Base-by-base conservation (phyloP, 2,329 filamentous ascomycete genomes). In the Corynespora cassiicola region DNA sequence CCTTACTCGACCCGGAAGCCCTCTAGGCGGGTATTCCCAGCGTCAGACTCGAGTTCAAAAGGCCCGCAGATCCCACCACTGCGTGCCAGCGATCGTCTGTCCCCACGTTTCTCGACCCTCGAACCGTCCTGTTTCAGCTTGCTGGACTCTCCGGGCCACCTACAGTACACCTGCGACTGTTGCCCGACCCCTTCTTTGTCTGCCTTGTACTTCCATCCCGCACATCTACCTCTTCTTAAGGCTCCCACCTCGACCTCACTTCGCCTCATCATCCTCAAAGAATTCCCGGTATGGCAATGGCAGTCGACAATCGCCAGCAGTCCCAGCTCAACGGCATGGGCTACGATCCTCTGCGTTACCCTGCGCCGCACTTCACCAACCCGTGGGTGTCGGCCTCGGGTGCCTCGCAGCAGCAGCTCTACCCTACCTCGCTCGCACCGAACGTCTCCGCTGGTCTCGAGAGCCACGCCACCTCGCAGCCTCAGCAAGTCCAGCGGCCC, bases 301-400 rank as follows among this genome's bases (percentile, higher is more conserved):
- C 91, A 71, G 83, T 96, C 77, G 90, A 96, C 75, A 84, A 84
- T 63, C 88, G 90, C 71, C 90, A 92, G 75, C 88, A 76, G 55
- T 54, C 65, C 51, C 70, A 70, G 84, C 75, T 88, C 81, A 81
- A 80, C 67, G 72, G 63, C 46, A 79, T 95, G 75, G 84, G 82
- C 70, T 94, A 92, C 77, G 88, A 92, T 69, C 79, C 82, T 68
- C 84, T 90, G 78, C 84, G 87, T 56, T 90, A 88, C 71, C 71
- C 75, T 43, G 68, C 72, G 54, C 83, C 87, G 51, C 87, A 94
- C 52, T 96, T 96, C 75, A 90, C 87, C 61, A 94, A 96, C 70
- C 90, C 90, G 26, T 96, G 91, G 91, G 77, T 76, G 31, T 80
- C 88, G 39, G 79, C 78, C 30, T 76, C 83, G 44, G 73, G 66